phyloP scores from a whole-genome alignment of 768 basidiomycete species.

The Suillus lakei region DNA sequence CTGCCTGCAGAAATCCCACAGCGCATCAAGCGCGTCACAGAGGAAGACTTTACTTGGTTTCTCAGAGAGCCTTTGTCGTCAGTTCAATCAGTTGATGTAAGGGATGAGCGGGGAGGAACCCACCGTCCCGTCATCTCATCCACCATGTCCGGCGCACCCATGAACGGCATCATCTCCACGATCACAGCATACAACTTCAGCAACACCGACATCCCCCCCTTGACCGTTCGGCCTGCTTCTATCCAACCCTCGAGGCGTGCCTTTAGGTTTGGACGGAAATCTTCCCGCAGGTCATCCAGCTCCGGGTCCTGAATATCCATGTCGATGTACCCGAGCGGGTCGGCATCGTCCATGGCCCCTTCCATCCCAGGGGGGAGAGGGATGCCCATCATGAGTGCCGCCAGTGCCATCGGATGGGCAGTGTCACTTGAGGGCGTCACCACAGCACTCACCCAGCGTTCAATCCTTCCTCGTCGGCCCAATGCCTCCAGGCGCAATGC shows the following conservation, averaged over 20 bases:
- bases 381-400: conserved; percentile 67
- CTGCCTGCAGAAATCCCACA: conserved; percentile 53
- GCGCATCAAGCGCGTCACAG: conserved; percentile 52
- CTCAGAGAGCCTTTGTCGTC: conserved; percentile 50
- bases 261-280: conserved; percentile 62
- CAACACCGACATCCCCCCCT: conserved; percentile 43
- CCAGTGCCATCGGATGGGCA: conserved; percentile 60
- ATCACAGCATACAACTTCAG: conserved; percentile 48
- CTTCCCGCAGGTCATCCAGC: conserved; percentile 62
- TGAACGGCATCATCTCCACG: conserved; percentile 59
- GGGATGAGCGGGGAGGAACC: not conserved
- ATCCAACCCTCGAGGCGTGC: conserved; percentile 64
- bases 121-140: conserved; percentile 63
- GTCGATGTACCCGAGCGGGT: conserved; percentile 56
- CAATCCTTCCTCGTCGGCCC: conserved; percentile 51
- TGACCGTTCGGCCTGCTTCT: conserved; percentile 41
- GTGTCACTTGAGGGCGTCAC: conserved; percentile 42
- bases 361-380: conserved; percentile 45
- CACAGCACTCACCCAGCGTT: conserved; percentile 56
- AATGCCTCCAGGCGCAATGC: conserved; percentile 43
- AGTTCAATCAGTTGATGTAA: not conserved
- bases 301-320: conserved; percentile 58
- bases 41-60: conserved; percentile 58
- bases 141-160: conserved; percentile 53
- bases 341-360: conserved; percentile 44